Evolutionary conservation across 2,329 filamentous ascomycete species (phyloP).

Genomic region (Tolypocladium nubicola): DNA sequence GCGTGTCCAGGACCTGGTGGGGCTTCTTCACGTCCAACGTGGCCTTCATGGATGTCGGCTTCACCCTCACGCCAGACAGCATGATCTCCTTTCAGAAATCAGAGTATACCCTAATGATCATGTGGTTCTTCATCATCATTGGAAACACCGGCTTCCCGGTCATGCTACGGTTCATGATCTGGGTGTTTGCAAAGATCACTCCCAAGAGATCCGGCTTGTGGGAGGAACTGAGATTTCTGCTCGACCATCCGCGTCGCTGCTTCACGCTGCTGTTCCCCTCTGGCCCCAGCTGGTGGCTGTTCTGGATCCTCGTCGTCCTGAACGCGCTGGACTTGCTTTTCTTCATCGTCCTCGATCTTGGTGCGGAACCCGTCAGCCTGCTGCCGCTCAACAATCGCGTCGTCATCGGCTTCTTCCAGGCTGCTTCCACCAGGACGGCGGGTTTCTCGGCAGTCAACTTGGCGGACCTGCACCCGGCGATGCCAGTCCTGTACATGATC

Average conservation of each 20-base stretch:
- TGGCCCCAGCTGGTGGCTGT: slow-evolving; percentile 90
- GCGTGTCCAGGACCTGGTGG: slow-evolving; percentile 73
- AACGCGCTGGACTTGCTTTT: slow-evolving; percentile 82
- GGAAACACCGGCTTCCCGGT: slow-evolving; percentile 94
- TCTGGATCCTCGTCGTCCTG: slow-evolving; percentile 70
- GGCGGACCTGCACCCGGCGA: slow-evolving; percentile 70
- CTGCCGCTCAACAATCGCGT: slow-evolving; percentile 67
- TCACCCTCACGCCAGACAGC: slow-evolving; percentile 83
- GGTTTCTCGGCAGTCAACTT: slow-evolving; percentile 79
- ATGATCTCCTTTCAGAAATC: slow-evolving; percentile 83
- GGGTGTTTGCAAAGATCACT: slow-evolving; percentile 59
- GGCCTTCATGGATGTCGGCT: slow-evolving; percentile 91
- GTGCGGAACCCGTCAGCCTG: slow-evolving; percentile 55
- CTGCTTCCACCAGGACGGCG: slow-evolving; percentile 78
- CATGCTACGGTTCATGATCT: slow-evolving; percentile 89
- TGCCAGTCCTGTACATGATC: slow-evolving; percentile 88
- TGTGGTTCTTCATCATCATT: slow-evolving; percentile 82
- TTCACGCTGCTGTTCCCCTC: slow-evolving; percentile 92
- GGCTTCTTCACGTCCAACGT: slow-evolving; percentile 81
- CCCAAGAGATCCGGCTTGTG: slow-evolving; percentile 60
- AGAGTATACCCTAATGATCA: slow-evolving; percentile 62
- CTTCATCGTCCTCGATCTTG: slow-evolving; percentile 84
- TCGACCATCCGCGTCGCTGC: slow-evolving; percentile 91
- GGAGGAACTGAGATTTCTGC: slow-evolving; percentile 82
- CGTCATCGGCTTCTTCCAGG: slow-evolving; percentile 82